A percentile compares a stretch with the other conserved stretches of the same genome.
Conservation (phyloP, 1,284 basidiomycete genomes). For the Earliella scabrosa region DNA sequence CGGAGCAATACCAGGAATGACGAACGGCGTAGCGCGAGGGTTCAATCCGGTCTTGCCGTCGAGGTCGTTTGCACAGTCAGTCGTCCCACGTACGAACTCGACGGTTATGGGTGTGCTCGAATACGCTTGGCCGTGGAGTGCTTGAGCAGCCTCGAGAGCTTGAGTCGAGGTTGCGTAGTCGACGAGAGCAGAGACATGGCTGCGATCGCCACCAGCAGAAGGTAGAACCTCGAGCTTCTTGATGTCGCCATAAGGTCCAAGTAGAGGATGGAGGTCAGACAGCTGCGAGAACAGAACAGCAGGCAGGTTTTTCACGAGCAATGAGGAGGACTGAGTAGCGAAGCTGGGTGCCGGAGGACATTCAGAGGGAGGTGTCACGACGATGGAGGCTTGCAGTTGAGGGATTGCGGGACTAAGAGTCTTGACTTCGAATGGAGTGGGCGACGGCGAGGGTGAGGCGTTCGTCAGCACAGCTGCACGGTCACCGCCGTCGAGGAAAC, state of each 20-base stretch:
- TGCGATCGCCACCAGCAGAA: slow-evolving; percentile 34
- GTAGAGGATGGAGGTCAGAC: slow-evolving; percentile 70
- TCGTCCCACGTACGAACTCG: slow-evolving; percentile 44
- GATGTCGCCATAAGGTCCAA: slow-evolving; percentile 72
- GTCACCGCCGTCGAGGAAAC: slow-evolving; percentile 80
- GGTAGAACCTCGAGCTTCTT: slow-evolving; percentile 55
- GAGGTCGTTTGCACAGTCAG: slow-evolving; percentile 16
- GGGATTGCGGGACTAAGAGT: slow-evolving; percentile 24
- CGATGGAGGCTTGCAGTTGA: slow-evolving; percentile 23
- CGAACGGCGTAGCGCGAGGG: slow-evolving; percentile 40
- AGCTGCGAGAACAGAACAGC: slow-evolving; percentile 66
- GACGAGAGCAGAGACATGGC: slow-evolving; percentile 59
- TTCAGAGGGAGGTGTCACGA: slow-evolving; percentile 31
- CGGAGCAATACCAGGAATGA: slow-evolving; percentile 22
- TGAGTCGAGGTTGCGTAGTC: slow-evolving; percentile 57
- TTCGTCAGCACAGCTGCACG: slow-evolving; percentile 61
- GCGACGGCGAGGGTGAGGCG: slow-evolving; percentile 41
- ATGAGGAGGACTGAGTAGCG: slow-evolving; percentile 39
- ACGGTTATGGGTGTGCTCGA: slow-evolving; percentile 52
- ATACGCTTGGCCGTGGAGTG: slow-evolving; percentile 64
- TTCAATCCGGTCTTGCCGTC: slow-evolving; percentile 35
- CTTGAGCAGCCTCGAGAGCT: slow-evolving; percentile 65
- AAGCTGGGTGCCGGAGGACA: slow-evolving; percentile 16
- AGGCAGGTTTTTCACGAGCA: slow-evolving; percentile 70
- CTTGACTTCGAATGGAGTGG: slow-evolving; percentile 31